phyloP scores from a whole-genome alignment of 192 early-diverging fungal genomes.

The Backusella psychrophila region DNA sequence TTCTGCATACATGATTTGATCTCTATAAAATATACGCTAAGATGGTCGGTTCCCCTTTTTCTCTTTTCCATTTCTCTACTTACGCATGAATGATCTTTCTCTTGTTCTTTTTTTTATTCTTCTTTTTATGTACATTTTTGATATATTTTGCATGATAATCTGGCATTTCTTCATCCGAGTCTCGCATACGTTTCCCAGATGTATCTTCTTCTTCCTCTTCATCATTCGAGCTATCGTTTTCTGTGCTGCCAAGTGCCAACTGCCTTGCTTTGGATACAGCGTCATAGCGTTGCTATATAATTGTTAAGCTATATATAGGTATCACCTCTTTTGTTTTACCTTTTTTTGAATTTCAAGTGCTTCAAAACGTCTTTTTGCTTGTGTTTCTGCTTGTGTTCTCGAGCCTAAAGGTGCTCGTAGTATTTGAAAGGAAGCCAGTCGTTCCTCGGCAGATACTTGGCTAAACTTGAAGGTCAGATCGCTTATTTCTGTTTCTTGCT shows the following conservation, averaged over 20 bases:
- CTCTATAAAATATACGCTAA: constrained; percentile 24
- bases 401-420: constrained; percentile 13
- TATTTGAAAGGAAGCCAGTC: not conserved
- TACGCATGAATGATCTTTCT: constrained; percentile 41
- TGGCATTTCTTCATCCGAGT: constrained; percentile 6
- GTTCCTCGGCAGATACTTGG: constrained; percentile 24
- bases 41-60: not conserved
- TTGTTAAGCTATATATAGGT: not conserved
- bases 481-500: constrained; percentile 20
- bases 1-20: constrained; percentile 61
- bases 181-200: not conserved
- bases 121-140: constrained; percentile 25
- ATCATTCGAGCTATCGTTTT: not conserved
- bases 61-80: not conserved
- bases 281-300: not conserved
- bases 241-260: not conserved
- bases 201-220: not conserved
- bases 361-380: constrained; percentile 19
- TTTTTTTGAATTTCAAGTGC: constrained; percentile 19
- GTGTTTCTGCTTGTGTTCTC: constrained; percentile 6
- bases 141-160: not conserved
- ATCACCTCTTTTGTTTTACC: not conserved
- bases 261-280: constrained; percentile 8
- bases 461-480: not conserved
- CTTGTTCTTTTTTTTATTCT: constrained; percentile 29